Conservation (phyloP, 1,284 basidiomycete species). For the Trichosporon sp. region DNA sequence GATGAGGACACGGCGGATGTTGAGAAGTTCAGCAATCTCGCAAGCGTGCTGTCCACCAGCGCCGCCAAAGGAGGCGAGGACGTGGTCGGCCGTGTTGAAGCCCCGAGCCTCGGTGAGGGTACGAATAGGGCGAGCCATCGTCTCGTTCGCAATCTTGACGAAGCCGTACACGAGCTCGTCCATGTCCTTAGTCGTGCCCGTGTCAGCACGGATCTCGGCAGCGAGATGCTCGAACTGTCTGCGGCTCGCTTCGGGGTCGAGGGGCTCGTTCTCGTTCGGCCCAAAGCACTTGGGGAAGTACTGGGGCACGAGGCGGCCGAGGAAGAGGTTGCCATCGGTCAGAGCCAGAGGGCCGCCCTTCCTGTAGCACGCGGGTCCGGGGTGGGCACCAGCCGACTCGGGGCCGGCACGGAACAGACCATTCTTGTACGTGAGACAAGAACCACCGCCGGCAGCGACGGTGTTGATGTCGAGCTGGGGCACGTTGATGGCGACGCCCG, state of each 20-base stretch:
- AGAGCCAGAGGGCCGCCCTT: slow-evolving; percentile 83
- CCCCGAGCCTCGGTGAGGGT: slow-evolving; percentile 89
- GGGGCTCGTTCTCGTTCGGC: slow-evolving; percentile 75
- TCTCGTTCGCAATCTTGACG: slow-evolving; percentile 90
- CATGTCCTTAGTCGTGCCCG: slow-evolving; percentile 64
- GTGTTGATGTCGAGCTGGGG: slow-evolving; percentile 88
- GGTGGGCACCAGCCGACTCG: slow-evolving; percentile 75
- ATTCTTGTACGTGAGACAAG: slow-evolving; percentile 75
- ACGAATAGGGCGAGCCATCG: slow-evolving; percentile 90
- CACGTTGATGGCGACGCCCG: slow-evolving; percentile 83
- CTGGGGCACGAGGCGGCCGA: slow-evolving; percentile 78
- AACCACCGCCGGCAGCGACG: slow-evolving; percentile 79
- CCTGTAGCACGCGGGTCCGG: slow-evolving; percentile 78
- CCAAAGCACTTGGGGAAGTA: slow-evolving; percentile 89
- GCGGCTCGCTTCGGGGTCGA: slow-evolving; percentile 71
- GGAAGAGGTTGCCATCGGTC: slow-evolving; percentile 81
- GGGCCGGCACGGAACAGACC: slow-evolving; percentile 81
- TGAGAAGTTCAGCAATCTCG: slow-evolving; percentile 72
- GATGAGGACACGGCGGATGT: slow-evolving; percentile 80
- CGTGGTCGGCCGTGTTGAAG: slow-evolving; percentile 78
- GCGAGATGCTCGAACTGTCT: slow-evolving; percentile 68
- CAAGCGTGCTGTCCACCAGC: slow-evolving; percentile 91
- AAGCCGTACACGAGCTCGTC: slow-evolving; percentile 82
- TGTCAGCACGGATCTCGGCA: slow-evolving; percentile 68
- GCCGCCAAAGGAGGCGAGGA: slow-evolving; percentile 85